Evolutionary conservation across 331 rosid species (phyloP).

Genomic region (Dryas integrifolia): DNA sequence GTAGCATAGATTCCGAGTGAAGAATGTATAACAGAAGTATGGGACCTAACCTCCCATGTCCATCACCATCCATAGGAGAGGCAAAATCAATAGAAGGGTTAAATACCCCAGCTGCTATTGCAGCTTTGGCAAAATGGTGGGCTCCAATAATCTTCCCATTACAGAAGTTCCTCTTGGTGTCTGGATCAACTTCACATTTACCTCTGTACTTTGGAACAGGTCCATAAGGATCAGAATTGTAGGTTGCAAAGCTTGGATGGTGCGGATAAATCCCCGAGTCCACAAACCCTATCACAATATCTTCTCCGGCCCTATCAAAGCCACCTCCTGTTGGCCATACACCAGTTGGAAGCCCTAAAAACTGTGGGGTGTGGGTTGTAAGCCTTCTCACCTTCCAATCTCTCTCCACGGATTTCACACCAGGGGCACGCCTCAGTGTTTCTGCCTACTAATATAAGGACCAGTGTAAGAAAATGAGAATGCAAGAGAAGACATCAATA

Average conservation of each 20-base stretch:
- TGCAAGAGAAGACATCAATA: slow-evolving; percentile 30
- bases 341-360: slow-evolving; percentile 98
- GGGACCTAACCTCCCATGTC: slow-evolving; percentile 88
- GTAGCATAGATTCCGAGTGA: slow-evolving; percentile 3
- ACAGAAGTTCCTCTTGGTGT: slow-evolving; percentile 77
- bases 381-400: slow-evolving; percentile 95
- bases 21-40: slow-evolving; percentile 19
- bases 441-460: slow-evolving; percentile 87
- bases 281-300: slow-evolving; percentile 93
- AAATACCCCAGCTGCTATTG: slow-evolving; percentile 92
- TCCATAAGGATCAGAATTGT: slow-evolving; percentile 67
- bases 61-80: slow-evolving; percentile 97
- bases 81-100: slow-evolving; percentile 86
- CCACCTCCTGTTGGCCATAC: slow-evolving; percentile 99
- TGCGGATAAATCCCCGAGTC: slow-evolving; percentile 95
- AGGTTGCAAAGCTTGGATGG: slow-evolving; percentile 87
- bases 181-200: slow-evolving; percentile 87
- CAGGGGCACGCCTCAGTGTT: slow-evolving; percentile 72
- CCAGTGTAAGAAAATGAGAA: slow-evolving; percentile 38
- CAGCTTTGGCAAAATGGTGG: slow-evolving; percentile 96
- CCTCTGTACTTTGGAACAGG: slow-evolving; percentile 85
- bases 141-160: slow-evolving; percentile 99
- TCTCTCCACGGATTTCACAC: slow-evolving; percentile 83
- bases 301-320: slow-evolving; percentile 94
- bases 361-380: slow-evolving; percentile 95